Evolutionary conservation across 177 flowering plant species (phyloP).

Genomic region (Vitis hybrid): DNA sequence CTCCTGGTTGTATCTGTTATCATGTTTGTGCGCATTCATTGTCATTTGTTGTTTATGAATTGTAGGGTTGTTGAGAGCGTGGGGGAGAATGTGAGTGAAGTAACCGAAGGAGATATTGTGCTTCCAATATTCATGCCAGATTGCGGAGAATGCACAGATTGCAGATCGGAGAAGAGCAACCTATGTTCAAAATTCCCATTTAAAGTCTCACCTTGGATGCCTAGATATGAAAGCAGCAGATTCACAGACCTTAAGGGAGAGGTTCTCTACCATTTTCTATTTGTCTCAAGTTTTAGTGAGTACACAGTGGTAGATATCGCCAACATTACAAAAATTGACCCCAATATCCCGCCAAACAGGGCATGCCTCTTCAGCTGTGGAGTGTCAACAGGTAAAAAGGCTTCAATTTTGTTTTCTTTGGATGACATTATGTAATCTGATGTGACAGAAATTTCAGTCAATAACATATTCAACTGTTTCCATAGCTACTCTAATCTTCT

Average conservation of each 20-base stretch:
- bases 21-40: too few relatives aligned
- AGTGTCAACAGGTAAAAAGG: slow-evolving; percentile 62
- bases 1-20: too few relatives aligned
- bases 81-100: slow-evolving; percentile 56
- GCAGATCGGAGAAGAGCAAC: slow-evolving; percentile 60
- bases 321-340: slow-evolving; percentile 50
- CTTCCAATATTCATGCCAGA: slow-evolving; percentile 57
- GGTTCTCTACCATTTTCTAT: slow-evolving; percentile 50
- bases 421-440: too few relatives aligned
- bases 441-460: too few relatives aligned
- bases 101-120: slow-evolving; percentile 55
- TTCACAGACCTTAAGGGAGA: slow-evolving; percentile 62
- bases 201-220: slow-evolving; percentile 54
- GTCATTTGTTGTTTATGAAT: neutral
- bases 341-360: slow-evolving; percentile 50
- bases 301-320: slow-evolving; percentile 68
- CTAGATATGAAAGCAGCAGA: slow-evolving; percentile 54
- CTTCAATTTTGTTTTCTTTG: too few relatives aligned
- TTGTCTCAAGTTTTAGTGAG: slow-evolving; percentile 65
- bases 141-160: slow-evolving; percentile 58
- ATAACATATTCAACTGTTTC: too few relatives aligned
- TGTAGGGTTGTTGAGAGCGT: slow-evolving; percentile 70
- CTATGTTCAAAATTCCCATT: slow-evolving; percentile 57
- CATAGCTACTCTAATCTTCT: too few relatives aligned
- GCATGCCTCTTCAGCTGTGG: slow-evolving; percentile 82